These are phyloP conservation scores for Onygena corvina DNA, from an alignment of 2,329 filamentous ascomycete species.

Conservation along the genomic window DNA sequence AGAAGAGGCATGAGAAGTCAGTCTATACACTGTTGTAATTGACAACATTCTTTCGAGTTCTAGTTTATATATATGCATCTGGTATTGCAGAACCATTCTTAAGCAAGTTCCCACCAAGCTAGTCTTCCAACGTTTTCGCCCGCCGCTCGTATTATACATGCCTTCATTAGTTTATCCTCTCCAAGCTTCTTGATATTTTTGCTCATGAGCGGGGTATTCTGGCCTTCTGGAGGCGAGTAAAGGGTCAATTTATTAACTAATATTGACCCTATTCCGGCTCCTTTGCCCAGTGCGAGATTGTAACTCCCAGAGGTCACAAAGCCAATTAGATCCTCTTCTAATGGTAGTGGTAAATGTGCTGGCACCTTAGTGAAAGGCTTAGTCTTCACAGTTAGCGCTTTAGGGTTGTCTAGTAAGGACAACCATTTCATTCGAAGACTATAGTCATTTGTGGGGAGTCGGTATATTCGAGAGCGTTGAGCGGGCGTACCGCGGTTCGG, in stretches of 20 bases:
- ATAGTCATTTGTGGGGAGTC: slow-evolving; percentile 50
- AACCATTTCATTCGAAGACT: slow-evolving; percentile 62
- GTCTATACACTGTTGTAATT: background rate
- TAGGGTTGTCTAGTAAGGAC: slow-evolving; percentile 9
- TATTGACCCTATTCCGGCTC: slow-evolving; percentile 63
- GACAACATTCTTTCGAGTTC: background rate
- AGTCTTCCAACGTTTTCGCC: slow-evolving; percentile 70
- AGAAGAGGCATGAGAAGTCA: background rate
- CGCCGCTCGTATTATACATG: slow-evolving; percentile 68
- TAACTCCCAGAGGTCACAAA: slow-evolving; percentile 84
- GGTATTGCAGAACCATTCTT: slow-evolving; percentile 12
- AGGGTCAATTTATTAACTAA: slow-evolving; percentile 45
- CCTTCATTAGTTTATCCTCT: slow-evolving; percentile 20
- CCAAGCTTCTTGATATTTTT: background rate
- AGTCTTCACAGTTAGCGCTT: background rate
- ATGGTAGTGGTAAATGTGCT: slow-evolving; percentile 49
- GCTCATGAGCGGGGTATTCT: background rate
- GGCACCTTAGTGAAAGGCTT: slow-evolving; percentile 8
- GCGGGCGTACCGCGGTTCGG: slow-evolving; percentile 57
- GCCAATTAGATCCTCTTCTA: slow-evolving; percentile 64
- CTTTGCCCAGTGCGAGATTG: slow-evolving; percentile 63
- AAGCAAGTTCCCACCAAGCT: slow-evolving; percentile 62
- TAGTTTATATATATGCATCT: background rate
- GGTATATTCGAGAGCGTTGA: slow-evolving; percentile 71
- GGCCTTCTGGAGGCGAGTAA: slow-evolving; percentile 4